Conservation (phyloP, 352 stramenopile species). For the Phytophthora fragariae region DNA sequence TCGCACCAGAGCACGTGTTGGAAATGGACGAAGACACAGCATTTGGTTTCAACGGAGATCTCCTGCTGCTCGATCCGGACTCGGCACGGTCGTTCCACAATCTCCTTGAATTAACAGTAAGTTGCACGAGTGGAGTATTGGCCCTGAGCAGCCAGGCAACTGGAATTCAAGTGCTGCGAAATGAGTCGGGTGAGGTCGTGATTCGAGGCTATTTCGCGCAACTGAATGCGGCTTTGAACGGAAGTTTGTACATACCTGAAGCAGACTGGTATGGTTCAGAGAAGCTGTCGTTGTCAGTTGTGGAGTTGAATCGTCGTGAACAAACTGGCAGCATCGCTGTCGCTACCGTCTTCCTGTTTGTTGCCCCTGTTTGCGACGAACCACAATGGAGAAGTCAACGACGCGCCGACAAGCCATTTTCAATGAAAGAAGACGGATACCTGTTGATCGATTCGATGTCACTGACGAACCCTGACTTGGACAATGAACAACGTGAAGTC, state of each 20-base stretch:
- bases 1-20: conserved; percentile 38
- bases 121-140: conserved; percentile 38
- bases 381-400: conserved; percentile 40
- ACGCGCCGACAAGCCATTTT: conserved; percentile 16
- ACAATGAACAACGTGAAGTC: conserved; percentile 44
- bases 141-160: conserved; percentile 15
- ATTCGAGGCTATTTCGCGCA: conserved; percentile 58
- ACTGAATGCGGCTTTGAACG: conserved; percentile 63
- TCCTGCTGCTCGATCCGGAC: conserved; percentile 45
- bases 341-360: conserved; percentile 44
- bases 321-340: conserved; percentile 10
- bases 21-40: conserved; percentile 49
- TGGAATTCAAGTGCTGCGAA: conserved; percentile 44
- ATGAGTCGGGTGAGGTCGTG: conserved; percentile 33
- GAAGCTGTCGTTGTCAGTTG: conserved; percentile 43
- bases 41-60: conserved; percentile 40
- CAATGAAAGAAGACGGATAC: conserved; percentile 54
- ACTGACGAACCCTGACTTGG: conserved; percentile 42
- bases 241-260: conserved; percentile 55
- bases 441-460: conserved; percentile 46
- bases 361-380: conserved; percentile 64
- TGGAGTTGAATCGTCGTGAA: conserved; percentile 25
- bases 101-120: conserved; percentile 47
- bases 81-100: conserved; percentile 25
- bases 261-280: conserved; percentile 71